A percentile compares a stretch with the other conserved stretches of the same genome.
phyloP scores from a whole-genome alignment of 2,329 filamentous ascomycete genomes.

The Pyrenochaeta sp. region DNA sequence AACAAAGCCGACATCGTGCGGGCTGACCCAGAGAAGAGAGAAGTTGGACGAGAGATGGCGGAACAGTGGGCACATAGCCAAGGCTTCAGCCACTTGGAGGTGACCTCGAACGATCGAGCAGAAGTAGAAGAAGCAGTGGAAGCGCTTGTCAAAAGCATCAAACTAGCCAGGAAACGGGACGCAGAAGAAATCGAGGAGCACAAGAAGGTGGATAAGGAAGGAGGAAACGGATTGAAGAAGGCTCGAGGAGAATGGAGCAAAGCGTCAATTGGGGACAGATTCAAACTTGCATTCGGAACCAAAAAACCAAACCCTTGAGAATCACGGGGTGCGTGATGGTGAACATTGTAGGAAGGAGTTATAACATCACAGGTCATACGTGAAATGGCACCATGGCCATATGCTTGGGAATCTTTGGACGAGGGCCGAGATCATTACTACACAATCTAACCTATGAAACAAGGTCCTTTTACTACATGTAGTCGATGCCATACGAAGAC shows the following conservation, averaged over 20 bases:
- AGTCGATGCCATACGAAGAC: not conserved
- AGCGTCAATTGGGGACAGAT: not conserved
- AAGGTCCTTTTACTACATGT: not conserved
- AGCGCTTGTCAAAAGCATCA: constrained; percentile 24
- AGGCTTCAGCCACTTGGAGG: constrained; percentile 29
- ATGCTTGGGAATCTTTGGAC: too few species aligned
- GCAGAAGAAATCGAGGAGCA: constrained; percentile 7
- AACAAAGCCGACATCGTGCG: constrained; percentile 33
- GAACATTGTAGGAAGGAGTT: too few species aligned
- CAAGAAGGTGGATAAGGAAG: not conserved
- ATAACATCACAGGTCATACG: too few species aligned
- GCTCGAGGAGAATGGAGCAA: not conserved
- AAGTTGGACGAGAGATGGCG: constrained; percentile 27
- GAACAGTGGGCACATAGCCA: constrained; percentile 36
- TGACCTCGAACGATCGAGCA: constrained; percentile 16
- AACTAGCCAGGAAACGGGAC: constrained; percentile 15
- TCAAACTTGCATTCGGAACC: not conserved
- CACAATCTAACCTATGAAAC: not conserved
- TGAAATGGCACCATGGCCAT: too few species aligned
- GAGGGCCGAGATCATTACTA: not conserved
- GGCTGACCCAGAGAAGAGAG: constrained; percentile 2
- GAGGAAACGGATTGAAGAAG: not conserved
- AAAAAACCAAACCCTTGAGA: not conserved
- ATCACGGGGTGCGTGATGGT: not conserved
- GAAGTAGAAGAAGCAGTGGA: constrained; percentile 22